Base-by-base conservation (phyloP, 345 rosid species). In the Populus pruinosa region DNA sequence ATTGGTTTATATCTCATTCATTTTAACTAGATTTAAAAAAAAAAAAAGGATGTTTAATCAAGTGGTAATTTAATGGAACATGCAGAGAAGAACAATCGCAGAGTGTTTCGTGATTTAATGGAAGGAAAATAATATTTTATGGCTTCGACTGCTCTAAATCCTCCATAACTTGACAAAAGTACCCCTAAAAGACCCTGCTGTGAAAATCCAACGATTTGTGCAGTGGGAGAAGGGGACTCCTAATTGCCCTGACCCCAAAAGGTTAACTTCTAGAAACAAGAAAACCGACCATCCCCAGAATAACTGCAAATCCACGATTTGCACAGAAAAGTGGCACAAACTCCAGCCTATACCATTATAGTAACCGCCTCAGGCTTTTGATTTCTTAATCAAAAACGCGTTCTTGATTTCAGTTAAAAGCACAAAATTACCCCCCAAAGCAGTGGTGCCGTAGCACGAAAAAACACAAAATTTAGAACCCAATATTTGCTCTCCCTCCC, bases 351-450 rank as follows among this genome's bases (percentile, higher is more conserved):
- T 33, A 36, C 66, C 74, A 76, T 50, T 78, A 72, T 69, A 62
- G 81, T 76, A 85, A 84, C 86, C 87, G 85, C 86, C 85, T 78
- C 66, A 67, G 74, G 62, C 67, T 76, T 67, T 20, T 62, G 41
- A 78, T 76, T 85, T 70, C 41, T 71, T 80, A 62, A 43, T 80
- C 69, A 75, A 65, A 63, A 80, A 67, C 62, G 18, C 69, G 64
- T 76, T 85, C 85, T 86, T 77, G 89, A 87, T 86, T 89, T 87
- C 90, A 86, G 87, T 71, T 81, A 84, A 76, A 85, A 77, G 47
- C 78, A 38, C 53, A 53, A 78, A 72, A 53, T 27, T 61, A 65
- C 56, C 70, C 70, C 72, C 68, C 9, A 67, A 67, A 53, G 27
- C 62, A 23, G 29, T 25, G 23, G 29, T 55, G 3, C 5, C 21